Percentiles rank a stretch among this genome's conserved stretches.
These are phyloP conservation scores for Astragalus membranaceus DNA, from an alignment of 306 rosid species.

Conservation along the genomic window DNA sequence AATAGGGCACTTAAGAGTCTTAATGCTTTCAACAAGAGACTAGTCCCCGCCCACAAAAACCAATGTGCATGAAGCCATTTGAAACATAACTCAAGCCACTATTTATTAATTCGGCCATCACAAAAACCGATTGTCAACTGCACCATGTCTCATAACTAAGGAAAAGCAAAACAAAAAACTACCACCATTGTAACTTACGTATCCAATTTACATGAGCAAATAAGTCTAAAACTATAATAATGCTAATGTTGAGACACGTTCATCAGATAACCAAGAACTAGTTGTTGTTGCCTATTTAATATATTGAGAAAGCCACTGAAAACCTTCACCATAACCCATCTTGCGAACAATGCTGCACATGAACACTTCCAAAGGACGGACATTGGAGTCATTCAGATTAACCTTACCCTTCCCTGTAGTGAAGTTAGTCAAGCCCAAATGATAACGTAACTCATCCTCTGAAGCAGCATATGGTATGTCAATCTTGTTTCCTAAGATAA, in stretches of 20 bases:
- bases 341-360: slow-evolving; percentile 91
- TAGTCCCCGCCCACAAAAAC: too few relatives aligned
- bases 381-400: slow-evolving; percentile 47
- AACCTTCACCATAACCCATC: slow-evolving; percentile 90
- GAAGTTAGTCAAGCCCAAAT: slow-evolving; percentile 63
- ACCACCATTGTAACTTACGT: slow-evolving; percentile 12
- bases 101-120: slow-evolving; percentile 25
- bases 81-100: slow-evolving; percentile 4
- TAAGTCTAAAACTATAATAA: slow-evolving; percentile 6
- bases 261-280: slow-evolving; percentile 5
- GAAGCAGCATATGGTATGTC: slow-evolving; percentile 78
- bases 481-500: slow-evolving; percentile 76
- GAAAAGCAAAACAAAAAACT: slow-evolving; percentile 4
- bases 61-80: too few relatives aligned
- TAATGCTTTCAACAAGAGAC: too few relatives aligned
- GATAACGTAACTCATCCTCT: slow-evolving; percentile 63
- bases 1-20: too few relatives aligned
- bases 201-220: slow-evolving; percentile 41
- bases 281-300: slow-evolving; percentile 44
- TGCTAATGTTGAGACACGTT: slow-evolving; percentile 18
- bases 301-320: slow-evolving; percentile 82
- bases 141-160: slow-evolving; percentile 20
- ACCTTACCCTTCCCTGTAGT: slow-evolving; percentile 80
- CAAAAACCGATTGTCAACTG: not conserved
- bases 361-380: slow-evolving; percentile 79